These are phyloP conservation scores for Grigorovia yakushimaensis DNA, from an alignment of 805 yeast species.

Conservation along the genomic window DNA sequence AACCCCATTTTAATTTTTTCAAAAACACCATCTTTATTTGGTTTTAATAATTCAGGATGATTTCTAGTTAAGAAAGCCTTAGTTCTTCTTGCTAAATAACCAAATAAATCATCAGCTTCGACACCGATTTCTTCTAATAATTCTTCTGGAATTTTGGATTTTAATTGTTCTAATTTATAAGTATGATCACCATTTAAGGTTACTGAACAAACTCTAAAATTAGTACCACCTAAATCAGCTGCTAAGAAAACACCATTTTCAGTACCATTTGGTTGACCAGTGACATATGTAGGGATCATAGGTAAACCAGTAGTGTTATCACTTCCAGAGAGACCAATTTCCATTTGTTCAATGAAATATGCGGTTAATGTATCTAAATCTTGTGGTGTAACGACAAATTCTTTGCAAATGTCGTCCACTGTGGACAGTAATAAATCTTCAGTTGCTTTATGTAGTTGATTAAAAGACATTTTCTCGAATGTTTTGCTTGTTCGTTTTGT, in stretches of 20 bases:
- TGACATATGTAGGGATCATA: constrained; percentile 91
- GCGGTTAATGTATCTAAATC: constrained; percentile 30
- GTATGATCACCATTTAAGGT: constrained; percentile 66
- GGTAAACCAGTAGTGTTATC: constrained; percentile 46
- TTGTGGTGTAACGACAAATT: constrained; percentile 18
- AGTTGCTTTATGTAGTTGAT: constrained; percentile 19
- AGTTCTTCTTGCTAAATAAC: constrained; percentile 65
- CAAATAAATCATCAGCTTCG: constrained; percentile 57
- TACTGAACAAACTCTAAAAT: constrained; percentile 90
- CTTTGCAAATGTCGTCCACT: constrained; percentile 21
- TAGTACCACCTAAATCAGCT: constrained; percentile 94
- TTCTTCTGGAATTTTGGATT: constrained; percentile 69
- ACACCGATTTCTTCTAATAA: constrained; percentile 47
- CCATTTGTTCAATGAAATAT: constrained; percentile 51
- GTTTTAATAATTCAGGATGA: constrained; percentile 40
- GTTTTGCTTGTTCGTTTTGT: constrained; percentile 1
- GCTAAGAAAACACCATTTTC: constrained; percentile 81
- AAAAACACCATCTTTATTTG: constrained; percentile 13
- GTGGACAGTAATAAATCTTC: constrained; percentile 15
- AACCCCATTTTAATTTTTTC: constrained; percentile 64
- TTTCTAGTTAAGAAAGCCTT: constrained; percentile 54
- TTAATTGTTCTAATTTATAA: constrained; percentile 65
- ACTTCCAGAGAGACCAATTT: constrained; percentile 39
- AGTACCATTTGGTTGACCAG: constrained; percentile 73
- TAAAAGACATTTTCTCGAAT: constrained; percentile 20